A percentile compares a stretch with the other conserved stretches of the same genome.
Evolutionary conservation across 2,329 filamentous ascomycete genomes (phyloP).

Genomic region (Paradendryphiella salina): DNA sequence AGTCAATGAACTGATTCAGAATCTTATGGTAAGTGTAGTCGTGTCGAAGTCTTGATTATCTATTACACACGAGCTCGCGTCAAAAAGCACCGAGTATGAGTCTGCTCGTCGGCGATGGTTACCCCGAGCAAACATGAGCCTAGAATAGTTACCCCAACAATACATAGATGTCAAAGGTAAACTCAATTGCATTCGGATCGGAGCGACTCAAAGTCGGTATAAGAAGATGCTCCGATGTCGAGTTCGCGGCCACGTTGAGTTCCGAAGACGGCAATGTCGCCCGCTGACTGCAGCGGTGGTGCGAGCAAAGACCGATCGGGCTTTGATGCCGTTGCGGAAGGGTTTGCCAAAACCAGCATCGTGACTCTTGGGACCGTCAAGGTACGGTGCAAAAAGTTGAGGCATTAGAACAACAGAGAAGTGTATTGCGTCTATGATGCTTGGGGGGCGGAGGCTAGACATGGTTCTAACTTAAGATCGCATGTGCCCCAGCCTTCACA

Average conservation of each 20-base stretch:
- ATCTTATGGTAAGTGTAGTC: not conserved
- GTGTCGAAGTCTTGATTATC: not conserved
- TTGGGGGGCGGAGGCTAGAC: not conserved
- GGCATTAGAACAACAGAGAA: not conserved
- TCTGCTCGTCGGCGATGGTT: constrained; percentile 12
- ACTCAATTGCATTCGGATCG: not conserved
- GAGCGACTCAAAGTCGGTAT: constrained; percentile 1
- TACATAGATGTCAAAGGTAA: not conserved
- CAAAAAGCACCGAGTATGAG: constrained; percentile 10
- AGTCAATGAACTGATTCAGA: not conserved
- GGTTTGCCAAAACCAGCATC: constrained; percentile 25
- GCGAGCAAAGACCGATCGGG: constrained; percentile 35
- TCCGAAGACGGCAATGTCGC: constrained; percentile 25
- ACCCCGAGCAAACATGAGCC: not conserved
- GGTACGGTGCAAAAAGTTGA: not conserved
- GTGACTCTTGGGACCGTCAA: not conserved
- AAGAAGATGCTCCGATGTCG: not conserved
- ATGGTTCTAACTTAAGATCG: constrained; percentile 7
- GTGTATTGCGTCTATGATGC: constrained; percentile 3
- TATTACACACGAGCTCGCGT: constrained; percentile 6
- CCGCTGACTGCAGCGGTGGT: constrained; percentile 20
- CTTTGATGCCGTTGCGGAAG: constrained; percentile 24
- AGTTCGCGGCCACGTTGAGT: not conserved
- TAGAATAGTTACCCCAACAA: not conserved
- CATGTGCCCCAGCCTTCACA: constrained; percentile 28